Evolutionary conservation across 2,329 filamentous ascomycete genomes (phyloP).

Genomic region (Diaporthe capsici): DNA sequence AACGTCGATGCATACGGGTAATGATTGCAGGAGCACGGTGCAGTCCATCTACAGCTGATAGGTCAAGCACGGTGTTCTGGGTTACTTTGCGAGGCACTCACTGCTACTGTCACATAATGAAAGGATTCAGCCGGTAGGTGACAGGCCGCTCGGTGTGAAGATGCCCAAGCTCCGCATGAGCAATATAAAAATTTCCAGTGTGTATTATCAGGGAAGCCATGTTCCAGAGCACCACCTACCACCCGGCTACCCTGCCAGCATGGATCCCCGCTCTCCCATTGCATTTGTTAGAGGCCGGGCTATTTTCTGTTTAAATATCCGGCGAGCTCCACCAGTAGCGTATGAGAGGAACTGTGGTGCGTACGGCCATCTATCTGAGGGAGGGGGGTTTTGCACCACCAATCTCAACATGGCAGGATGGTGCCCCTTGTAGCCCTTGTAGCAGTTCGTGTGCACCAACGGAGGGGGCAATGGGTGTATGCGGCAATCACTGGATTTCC

Average conservation of each 20-base stretch:
- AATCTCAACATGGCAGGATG: neutral
- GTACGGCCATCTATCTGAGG: slow-evolving; percentile 22
- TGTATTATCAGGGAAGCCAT: neutral
- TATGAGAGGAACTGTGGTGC: neutral
- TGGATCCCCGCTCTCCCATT: neutral
- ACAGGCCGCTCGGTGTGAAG: neutral
- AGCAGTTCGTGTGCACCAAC: neutral
- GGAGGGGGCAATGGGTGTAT: neutral
- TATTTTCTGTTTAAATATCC: neutral
- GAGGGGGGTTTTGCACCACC: neutral
- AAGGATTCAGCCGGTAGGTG: slow-evolving; percentile 11
- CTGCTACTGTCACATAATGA: slow-evolving; percentile 6
- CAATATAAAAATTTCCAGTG: neutral
- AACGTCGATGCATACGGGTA: neutral
- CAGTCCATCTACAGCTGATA: neutral
- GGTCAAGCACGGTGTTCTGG: neutral
- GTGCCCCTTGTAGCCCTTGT: neutral
- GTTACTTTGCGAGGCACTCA: neutral
- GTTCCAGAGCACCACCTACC: neutral
- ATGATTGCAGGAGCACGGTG: neutral
- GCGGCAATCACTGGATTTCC: neutral
- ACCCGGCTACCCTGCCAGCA: neutral
- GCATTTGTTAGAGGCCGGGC: neutral
- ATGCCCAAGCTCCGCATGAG: neutral
- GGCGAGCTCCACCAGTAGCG: neutral